phyloP scores from a whole-genome alignment of 805 yeast species.

The Wickerhamomyces rabaulensis region DNA sequence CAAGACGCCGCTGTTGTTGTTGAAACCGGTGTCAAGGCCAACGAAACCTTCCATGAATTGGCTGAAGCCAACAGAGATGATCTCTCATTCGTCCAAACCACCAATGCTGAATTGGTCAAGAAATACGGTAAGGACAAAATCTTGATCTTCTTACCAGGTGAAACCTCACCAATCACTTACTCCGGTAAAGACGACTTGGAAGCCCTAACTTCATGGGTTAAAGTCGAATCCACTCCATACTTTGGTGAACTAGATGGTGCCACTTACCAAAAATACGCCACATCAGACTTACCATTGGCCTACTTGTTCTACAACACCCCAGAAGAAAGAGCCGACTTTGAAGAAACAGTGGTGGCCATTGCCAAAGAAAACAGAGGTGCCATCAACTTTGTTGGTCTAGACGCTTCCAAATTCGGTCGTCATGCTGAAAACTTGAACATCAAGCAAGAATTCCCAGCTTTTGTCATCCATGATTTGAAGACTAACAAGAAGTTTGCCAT shows the following conservation, averaged over 20 bases:
- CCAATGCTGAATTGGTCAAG: slow-evolving; percentile 28
- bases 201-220: slow-evolving; percentile 26
- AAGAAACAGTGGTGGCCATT: slow-evolving; percentile 47
- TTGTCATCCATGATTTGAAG: slow-evolving; percentile 74
- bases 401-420: slow-evolving; percentile 72
- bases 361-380: slow-evolving; percentile 77
- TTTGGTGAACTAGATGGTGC: slow-evolving; percentile 84
- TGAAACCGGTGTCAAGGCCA: slow-evolving; percentile 44
- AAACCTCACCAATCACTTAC: slow-evolving; percentile 27
- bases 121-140: slow-evolving; percentile 30
- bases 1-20: slow-evolving; percentile 47
- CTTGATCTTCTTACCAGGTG: slow-evolving; percentile 26
- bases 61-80: slow-evolving; percentile 66
- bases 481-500: slow-evolving; percentile 74
- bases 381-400: slow-evolving; percentile 83
- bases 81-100: slow-evolving; percentile 52
- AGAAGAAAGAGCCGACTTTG: slow-evolving; percentile 58
- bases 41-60: slow-evolving; percentile 52
- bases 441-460: slow-evolving; percentile 82
- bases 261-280: slow-evolving; percentile 71
- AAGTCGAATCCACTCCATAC: slow-evolving; percentile 66
- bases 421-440: slow-evolving; percentile 86
- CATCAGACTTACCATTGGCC: slow-evolving; percentile 71
- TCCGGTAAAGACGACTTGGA: slow-evolving; percentile 23
- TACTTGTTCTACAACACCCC: slow-evolving; percentile 77